Percentiles rank a stretch among this genome's conserved stretches.
Conservation (phyloP, 768 basidiomycete species). For the Panaeolus cyanescens region DNA sequence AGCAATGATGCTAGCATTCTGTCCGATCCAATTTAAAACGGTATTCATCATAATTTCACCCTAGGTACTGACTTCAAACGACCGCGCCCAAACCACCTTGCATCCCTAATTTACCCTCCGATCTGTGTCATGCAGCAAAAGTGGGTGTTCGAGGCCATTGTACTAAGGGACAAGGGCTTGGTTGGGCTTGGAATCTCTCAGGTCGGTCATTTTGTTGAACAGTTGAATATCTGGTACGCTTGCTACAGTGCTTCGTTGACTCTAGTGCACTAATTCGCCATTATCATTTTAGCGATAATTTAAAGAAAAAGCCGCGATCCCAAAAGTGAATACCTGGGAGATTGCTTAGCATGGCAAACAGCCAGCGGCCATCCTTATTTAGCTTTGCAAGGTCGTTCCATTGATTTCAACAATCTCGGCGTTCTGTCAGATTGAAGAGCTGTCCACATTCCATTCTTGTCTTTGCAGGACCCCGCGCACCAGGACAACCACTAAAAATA, state of each 20-base stretch:
- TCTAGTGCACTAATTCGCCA: not conserved
- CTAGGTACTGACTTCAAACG: no score
- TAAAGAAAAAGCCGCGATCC: not conserved
- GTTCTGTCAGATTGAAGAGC: not conserved
- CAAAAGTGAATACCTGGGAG: not conserved
- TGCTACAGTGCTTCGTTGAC: not conserved
- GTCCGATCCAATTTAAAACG: not conserved
- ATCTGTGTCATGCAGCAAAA: not conserved
- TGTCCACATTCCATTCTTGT: not conserved
- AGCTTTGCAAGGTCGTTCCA: not conserved
- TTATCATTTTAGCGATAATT: not conserved
- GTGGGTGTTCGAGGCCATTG: not conserved
- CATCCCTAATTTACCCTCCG: not conserved
- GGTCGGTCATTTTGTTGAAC: no score
- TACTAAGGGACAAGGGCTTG: not conserved
- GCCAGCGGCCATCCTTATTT: not conserved
- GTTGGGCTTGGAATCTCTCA: not conserved
- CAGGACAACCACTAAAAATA: not conserved
- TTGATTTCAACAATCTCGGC: not conserved
- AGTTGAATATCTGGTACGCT: not conserved
- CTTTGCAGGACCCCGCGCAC: not conserved
- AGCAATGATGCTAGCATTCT: not conserved
- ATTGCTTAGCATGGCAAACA: not conserved
- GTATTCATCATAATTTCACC: not conserved
- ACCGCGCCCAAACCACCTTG: slow-evolving; percentile 1